Evolutionary conservation across 2,329 filamentous ascomycete species (phyloP).

Genomic region (Nigrograna mackinnonii): DNA sequence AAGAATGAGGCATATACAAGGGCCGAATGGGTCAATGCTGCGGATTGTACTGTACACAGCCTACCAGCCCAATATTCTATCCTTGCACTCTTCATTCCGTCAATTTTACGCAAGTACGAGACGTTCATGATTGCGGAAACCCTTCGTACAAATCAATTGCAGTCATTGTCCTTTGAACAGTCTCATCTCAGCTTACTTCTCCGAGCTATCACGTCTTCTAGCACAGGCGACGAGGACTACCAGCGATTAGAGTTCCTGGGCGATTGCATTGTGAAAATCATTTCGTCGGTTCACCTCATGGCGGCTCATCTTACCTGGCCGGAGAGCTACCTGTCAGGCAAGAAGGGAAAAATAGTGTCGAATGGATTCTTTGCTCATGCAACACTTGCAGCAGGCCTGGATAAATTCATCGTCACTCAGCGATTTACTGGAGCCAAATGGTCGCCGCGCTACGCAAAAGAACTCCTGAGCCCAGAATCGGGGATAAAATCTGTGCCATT

Average conservation of each 20-base stretch:
- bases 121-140: slow-evolving; percentile 64
- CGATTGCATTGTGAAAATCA: slow-evolving; percentile 80
- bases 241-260: slow-evolving; percentile 87
- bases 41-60: slow-evolving; percentile 51
- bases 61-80: slow-evolving; percentile 51
- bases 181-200: slow-evolving; percentile 59
- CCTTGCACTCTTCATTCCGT: slow-evolving; percentile 68
- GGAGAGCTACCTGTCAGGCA: slow-evolving; percentile 72
- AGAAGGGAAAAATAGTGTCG: slow-evolving; percentile 71
- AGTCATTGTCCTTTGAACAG: slow-evolving; percentile 53
- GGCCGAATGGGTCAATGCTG: slow-evolving; percentile 52
- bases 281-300: slow-evolving; percentile 67
- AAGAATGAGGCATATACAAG: slow-evolving; percentile 41
- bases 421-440: slow-evolving; percentile 73
- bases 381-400: slow-evolving; percentile 65
- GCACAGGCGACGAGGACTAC: slow-evolving; percentile 69
- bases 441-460: slow-evolving; percentile 64
- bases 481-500: slow-evolving; percentile 44
- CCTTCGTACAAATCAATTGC: slow-evolving; percentile 61
- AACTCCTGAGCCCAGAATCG: slow-evolving; percentile 34
- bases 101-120: slow-evolving; percentile 72
- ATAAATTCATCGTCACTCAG: slow-evolving; percentile 72
- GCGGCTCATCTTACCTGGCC: slow-evolving; percentile 67
- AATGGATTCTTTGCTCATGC: slow-evolving; percentile 74
- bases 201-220: slow-evolving; percentile 71